Evolutionary conservation across 768 basidiomycete genomes (phyloP).

Genomic region (Paxillus involutus): DNA sequence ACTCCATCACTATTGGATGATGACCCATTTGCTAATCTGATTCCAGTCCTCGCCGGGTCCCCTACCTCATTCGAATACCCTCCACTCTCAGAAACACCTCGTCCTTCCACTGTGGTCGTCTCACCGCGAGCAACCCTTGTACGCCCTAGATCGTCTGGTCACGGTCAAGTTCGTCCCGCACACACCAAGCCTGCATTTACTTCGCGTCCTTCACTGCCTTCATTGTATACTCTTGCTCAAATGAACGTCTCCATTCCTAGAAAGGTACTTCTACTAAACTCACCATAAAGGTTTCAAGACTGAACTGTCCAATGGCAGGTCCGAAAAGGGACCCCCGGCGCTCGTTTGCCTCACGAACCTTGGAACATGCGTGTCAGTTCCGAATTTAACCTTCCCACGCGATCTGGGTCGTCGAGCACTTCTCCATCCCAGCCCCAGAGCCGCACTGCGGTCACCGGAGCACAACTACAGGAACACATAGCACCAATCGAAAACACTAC

Average conservation of each 20-base stretch:
- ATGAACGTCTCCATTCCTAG: slow-evolving; percentile 35
- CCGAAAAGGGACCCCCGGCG: slow-evolving; percentile 42
- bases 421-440: slow-evolving; percentile 2
- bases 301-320: slow-evolving; percentile 25
- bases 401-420: neutral
- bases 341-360: slow-evolving; percentile 42
- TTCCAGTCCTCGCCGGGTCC: neutral
- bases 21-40: slow-evolving; percentile 71
- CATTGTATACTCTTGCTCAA: slow-evolving; percentile 38
- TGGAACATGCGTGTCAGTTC: slow-evolving; percentile 33
- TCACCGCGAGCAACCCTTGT: slow-evolving; percentile 11
- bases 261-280: slow-evolving; percentile 31
- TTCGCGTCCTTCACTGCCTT: slow-evolving; percentile 42
- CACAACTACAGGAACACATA: neutral
- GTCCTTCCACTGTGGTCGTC: slow-evolving; percentile 13
- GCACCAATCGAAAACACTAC: neutral
- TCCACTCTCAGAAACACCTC: slow-evolving; percentile 7
- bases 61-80: slow-evolving; percentile 2
- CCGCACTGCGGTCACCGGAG: neutral
- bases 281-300: neutral
- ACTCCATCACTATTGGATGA: slow-evolving; percentile 50
- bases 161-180: slow-evolving; percentile 38
- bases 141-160: slow-evolving; percentile 35
- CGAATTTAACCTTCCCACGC: slow-evolving; percentile 8
- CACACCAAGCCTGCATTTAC: slow-evolving; percentile 41